Conservation (phyloP, 129 eudicot species). For the Flaveria bidentis region DNA sequence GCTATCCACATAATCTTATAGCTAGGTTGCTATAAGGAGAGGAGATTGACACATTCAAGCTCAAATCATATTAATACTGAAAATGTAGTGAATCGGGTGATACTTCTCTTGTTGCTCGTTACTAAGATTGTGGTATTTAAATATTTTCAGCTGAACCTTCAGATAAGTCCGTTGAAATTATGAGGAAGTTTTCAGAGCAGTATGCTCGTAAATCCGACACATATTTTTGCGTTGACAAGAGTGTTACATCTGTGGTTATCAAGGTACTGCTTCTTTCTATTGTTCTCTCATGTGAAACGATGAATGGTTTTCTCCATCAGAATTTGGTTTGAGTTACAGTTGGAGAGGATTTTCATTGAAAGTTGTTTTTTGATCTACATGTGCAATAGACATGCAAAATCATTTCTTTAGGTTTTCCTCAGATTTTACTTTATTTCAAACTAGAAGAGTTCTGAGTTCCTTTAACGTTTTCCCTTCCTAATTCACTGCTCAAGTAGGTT, state of each 20-base stretch:
- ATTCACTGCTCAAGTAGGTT: too few relatives aligned
- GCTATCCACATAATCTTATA: neutral
- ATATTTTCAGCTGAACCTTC: conserved; percentile 65
- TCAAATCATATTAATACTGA: neutral
- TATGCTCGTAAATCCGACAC: conserved; percentile 90
- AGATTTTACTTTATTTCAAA: neutral
- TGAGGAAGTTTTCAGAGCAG: conserved; percentile 97
- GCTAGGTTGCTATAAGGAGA: neutral
- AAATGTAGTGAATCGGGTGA: neutral
- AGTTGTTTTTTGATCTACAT: conserved; percentile 1
- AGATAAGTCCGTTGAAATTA: conserved; percentile 81
- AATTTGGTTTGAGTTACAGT: conserved; percentile 7
- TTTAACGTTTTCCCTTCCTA: too few relatives aligned
- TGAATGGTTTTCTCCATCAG: conserved; percentile 1
- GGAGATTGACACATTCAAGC: neutral
- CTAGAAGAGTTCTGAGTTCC: conserved; percentile 4
- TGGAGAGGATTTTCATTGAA: neutral
- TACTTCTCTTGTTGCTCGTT: neutral
- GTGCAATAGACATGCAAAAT: neutral
- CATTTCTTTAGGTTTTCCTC: neutral
- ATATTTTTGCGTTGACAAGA: conserved; percentile 84
- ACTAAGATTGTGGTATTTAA: conserved; percentile 4
- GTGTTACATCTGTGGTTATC: conserved; percentile 94
- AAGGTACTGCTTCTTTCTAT: conserved; percentile 57
- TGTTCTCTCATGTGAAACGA: neutral